phyloP scores from a whole-genome alignment of 2,329 filamentous ascomycete genomes.

The Biscogniauxia sp. region DNA sequence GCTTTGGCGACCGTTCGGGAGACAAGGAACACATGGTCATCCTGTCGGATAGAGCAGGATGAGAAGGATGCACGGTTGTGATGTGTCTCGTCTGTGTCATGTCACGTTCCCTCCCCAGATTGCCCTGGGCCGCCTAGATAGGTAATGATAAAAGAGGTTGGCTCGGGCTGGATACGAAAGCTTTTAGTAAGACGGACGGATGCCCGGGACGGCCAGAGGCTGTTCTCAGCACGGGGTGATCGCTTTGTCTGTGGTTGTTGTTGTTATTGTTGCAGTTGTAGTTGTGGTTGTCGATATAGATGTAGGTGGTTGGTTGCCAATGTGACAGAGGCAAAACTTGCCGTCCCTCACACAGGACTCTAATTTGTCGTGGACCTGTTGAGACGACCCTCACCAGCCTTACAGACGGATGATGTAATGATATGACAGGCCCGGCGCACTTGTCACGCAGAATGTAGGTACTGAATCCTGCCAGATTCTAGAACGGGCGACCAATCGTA shows the following conservation, averaged over 20 bases:
- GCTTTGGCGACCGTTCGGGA: slow-evolving; percentile 24
- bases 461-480: background rate
- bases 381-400: slow-evolving; percentile 15
- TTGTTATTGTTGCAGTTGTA: too few relatives aligned
- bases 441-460: background rate
- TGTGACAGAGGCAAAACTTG: background rate
- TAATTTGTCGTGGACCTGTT: too few relatives aligned
- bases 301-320: too few relatives aligned
- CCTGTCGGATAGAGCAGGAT: slow-evolving; percentile 17
- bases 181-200: too few relatives aligned
- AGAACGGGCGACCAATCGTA: too few relatives aligned
- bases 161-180: background rate
- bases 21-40: slow-evolving; percentile 23
- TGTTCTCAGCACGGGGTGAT: too few relatives aligned
- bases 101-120: background rate
- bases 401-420: slow-evolving; percentile 22
- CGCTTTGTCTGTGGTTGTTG: too few relatives aligned
- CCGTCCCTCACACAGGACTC: too few relatives aligned
- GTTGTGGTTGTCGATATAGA: background rate
- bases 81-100: slow-evolving; percentile 14
- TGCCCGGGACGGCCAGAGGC: too few relatives aligned
- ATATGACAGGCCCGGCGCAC: too few relatives aligned
- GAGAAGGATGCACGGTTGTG: slow-evolving; percentile 18
- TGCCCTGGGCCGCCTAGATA: too few relatives aligned
- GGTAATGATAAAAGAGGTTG: background rate